Percentiles rank a stretch among this genome's conserved stretches.
phyloP scores from a whole-genome alignment of 1,139 yeast genomes.

The Magnusiomyces sp. region DNA sequence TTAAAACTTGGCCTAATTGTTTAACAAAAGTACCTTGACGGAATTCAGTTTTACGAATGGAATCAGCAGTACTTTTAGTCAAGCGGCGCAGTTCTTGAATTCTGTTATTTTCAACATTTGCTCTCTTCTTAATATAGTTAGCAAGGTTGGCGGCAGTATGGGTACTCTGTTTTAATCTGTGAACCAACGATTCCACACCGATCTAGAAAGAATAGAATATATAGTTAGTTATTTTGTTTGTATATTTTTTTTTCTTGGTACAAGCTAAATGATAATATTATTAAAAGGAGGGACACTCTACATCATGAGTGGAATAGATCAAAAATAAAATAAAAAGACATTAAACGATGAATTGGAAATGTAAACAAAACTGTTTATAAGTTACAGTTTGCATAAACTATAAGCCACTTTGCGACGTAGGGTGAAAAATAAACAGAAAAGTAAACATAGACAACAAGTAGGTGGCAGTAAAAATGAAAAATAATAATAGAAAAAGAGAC shows the following conservation, averaged over 20 bases:
- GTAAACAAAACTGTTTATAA: too few relatives aligned
- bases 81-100: conserved; percentile 64
- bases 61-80: conserved; percentile 45
- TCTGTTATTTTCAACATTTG: conserved; percentile 72
- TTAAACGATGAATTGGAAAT: too few relatives aligned
- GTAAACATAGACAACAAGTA: too few relatives aligned
- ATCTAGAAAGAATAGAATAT: too few relatives aligned
- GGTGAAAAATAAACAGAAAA: too few relatives aligned
- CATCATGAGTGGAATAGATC: too few relatives aligned
- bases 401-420: not conserved
- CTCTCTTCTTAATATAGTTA: conserved; percentile 69
- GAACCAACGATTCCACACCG: conserved; percentile 55
- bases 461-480: too few relatives aligned
- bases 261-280: too few relatives aligned
- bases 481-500: too few relatives aligned
- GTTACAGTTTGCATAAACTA: too few relatives aligned
- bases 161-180: conserved; percentile 69
- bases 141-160: conserved; percentile 79
- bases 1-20: conserved; percentile 61
- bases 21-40: conserved; percentile 62
- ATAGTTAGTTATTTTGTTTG: not conserved
- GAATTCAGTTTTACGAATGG: conserved; percentile 42
- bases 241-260: not conserved
- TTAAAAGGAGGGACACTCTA: too few relatives aligned
- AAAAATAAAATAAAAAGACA: too few relatives aligned